Evolutionary conservation across 2,329 filamentous ascomycete species (phyloP), one percentile per base, ranked within the genome.

Genomic region (Cladosporium sp.): DNA sequence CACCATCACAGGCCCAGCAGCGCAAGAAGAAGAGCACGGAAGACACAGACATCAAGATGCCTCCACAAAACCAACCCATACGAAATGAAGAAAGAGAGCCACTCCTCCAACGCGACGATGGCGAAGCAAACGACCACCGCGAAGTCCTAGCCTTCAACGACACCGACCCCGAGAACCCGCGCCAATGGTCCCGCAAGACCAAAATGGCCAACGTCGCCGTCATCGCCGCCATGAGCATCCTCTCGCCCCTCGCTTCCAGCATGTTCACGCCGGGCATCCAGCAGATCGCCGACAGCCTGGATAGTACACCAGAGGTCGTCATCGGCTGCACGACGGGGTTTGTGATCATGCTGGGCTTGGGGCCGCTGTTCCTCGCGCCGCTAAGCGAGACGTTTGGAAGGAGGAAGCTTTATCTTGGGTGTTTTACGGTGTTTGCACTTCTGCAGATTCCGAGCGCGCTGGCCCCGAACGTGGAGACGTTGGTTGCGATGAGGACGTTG

Each of bases 221-320:
- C 60, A 84, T 85, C 65, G 82, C 83, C 4, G 72, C 79, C 44
- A 85, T 85, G 82, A 77, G 82, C 4, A 79, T 84, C 44, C 68
- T 84, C 1, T 81, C 79, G 21, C 82, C 82, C 0, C 76, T 84
- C 24, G 81, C 81, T 1, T 80, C 78, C 24, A 81, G 79, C 47
- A 84, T 84, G 81, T 85, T 85, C 73, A 84, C 82, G 0, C 82
- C 82, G 0, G 82, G 82, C 1, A 84, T 85, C 62, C 72, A 76
- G 11, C 79, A 84, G 65, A 85, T 85, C 52, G 82, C 82, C 2
- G 73, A 80, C 55, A 79, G 80, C 32, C 75, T 85, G 21, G 65
- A 80, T 51, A 82, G 81, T 0, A 74, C 73, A 6, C 73, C 74
- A 2, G 76, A 79, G 14, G 74, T 74, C 11, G 81, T 85, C 26